Percentiles rank a stretch among this genome's conserved stretches.
Conservation (phyloP, 2,329 filamentous ascomycete genomes). For the Aspergillus flavus region DNA sequence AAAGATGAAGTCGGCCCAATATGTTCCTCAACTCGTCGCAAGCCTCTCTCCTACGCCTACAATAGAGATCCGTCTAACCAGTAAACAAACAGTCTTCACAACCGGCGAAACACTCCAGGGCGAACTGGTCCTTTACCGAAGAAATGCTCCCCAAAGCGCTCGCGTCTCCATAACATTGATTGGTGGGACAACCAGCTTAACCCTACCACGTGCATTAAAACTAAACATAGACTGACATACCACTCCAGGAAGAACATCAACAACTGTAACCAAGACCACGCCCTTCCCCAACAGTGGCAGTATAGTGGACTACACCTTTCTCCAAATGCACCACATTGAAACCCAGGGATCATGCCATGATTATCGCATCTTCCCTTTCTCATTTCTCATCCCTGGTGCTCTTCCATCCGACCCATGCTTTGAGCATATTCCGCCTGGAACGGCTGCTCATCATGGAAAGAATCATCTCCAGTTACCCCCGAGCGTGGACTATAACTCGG, state of each 20-base stretch:
- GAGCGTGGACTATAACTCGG: conserved; percentile 11
- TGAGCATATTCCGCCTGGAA: not conserved
- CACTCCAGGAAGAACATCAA: not conserved
- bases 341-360: no score
- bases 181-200: not conserved
- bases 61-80: not conserved
- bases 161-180: not conserved
- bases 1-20: not conserved
- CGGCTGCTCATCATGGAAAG: not conserved
- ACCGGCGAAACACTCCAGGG: not conserved
- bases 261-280: not conserved
- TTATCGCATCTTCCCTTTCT: not conserved
- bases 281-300: not conserved
- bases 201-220: no score
- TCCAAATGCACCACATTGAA: not conserved
- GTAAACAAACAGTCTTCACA: not conserved
- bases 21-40: not conserved
- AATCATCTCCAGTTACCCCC: conserved; percentile 1
- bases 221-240: not conserved
- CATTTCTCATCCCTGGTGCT: not conserved
- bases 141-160: not conserved
- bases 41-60: not conserved
- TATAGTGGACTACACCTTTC: not conserved
- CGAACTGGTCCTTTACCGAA: not conserved
- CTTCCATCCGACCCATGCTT: not conserved